A percentile compares a stretch with the other conserved stretches of the same genome.
Conservation (phyloP, 352 stramenopile genomes). For the Phytophthora foliorum region DNA sequence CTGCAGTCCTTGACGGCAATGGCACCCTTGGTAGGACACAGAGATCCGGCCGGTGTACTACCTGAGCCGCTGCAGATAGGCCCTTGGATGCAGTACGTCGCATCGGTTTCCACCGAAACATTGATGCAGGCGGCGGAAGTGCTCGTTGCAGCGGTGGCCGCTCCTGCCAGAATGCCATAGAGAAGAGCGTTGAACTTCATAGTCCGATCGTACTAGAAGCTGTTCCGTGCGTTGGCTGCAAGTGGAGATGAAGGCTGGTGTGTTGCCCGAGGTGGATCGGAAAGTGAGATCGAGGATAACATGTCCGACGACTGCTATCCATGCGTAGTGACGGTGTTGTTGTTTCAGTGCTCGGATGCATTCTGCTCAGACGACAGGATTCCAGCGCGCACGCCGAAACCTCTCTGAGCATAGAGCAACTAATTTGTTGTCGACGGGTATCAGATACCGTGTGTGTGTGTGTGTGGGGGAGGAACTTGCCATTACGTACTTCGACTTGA, state of each 20-base stretch:
- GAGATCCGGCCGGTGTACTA: slow-evolving; percentile 39
- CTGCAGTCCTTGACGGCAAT: slow-evolving; percentile 58
- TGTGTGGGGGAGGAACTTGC: no score
- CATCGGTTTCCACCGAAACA: slow-evolving; percentile 65
- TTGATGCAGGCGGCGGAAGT: slow-evolving; percentile 41
- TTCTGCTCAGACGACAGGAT: no score
- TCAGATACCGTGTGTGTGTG: no score
- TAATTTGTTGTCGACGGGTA: no score
- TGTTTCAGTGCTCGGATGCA: no score
- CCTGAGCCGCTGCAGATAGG: slow-evolving; percentile 63
- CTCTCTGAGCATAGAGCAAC: no score
- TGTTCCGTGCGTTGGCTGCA: background rate
- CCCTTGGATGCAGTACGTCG: slow-evolving; percentile 72
- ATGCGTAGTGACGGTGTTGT: no score
- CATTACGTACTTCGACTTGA: no score
- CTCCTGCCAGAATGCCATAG: slow-evolving; percentile 9
- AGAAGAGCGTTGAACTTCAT: slow-evolving; percentile 24
- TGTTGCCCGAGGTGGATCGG: slow-evolving; percentile 9
- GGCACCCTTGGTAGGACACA: slow-evolving; percentile 59
- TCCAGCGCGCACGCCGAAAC: no score
- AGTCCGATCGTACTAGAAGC: slow-evolving; percentile 9
- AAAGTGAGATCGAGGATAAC: no score
- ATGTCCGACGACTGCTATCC: no score
- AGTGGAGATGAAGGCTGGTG: slow-evolving; percentile 9
- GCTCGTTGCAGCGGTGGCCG: slow-evolving; percentile 9